Evolutionary conservation across 2,329 filamentous ascomycete genomes (phyloP).

Genomic region (Phaeosphaeriaceae sp.): DNA sequence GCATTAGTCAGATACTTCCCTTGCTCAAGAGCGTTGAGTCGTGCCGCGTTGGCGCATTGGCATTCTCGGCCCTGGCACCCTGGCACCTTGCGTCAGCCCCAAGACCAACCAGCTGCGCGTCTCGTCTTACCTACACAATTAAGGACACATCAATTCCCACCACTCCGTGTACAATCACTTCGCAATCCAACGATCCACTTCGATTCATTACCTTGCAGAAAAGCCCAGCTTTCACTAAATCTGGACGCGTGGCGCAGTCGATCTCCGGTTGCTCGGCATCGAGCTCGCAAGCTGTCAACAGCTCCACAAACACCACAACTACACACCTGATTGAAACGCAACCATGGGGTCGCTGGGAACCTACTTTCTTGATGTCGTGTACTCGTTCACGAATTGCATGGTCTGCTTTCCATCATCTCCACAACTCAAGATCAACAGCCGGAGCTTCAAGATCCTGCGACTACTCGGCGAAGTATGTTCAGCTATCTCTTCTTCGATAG

Average conservation of each 20-base stretch:
- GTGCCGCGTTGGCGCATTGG: slow-evolving; percentile 19
- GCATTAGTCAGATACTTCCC: no score
- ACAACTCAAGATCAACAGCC: slow-evolving; percentile 91
- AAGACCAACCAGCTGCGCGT: slow-evolving; percentile 18
- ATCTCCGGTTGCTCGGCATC: slow-evolving; percentile 10
- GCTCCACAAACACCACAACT: slow-evolving; percentile 17
- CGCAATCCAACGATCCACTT: not conserved
- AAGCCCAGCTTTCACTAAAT: not conserved
- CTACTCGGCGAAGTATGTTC: slow-evolving; percentile 84
- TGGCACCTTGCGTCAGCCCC: slow-evolving; percentile 30
- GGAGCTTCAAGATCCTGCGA: slow-evolving; percentile 94
- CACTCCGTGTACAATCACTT: not conserved
- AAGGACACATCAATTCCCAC: slow-evolving; percentile 18
- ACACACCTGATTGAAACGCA: slow-evolving; percentile 3
- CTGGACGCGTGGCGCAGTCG: slow-evolving; percentile 10
- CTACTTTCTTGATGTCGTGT: slow-evolving; percentile 85
- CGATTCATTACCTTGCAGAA: not conserved
- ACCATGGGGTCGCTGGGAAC: slow-evolving; percentile 49
- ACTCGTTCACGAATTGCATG: slow-evolving; percentile 92
- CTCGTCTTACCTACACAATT: slow-evolving; percentile 13
- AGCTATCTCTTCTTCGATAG: slow-evolving; percentile 1
- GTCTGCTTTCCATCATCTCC: slow-evolving; percentile 95
- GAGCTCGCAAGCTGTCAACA: slow-evolving; percentile 26
- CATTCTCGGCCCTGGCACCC: slow-evolving; percentile 14
- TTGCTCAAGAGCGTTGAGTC: not conserved